These are phyloP conservation scores for Solanum okadae DNA, from an alignment of 257 asterid species.

Conservation along the genomic window DNA sequence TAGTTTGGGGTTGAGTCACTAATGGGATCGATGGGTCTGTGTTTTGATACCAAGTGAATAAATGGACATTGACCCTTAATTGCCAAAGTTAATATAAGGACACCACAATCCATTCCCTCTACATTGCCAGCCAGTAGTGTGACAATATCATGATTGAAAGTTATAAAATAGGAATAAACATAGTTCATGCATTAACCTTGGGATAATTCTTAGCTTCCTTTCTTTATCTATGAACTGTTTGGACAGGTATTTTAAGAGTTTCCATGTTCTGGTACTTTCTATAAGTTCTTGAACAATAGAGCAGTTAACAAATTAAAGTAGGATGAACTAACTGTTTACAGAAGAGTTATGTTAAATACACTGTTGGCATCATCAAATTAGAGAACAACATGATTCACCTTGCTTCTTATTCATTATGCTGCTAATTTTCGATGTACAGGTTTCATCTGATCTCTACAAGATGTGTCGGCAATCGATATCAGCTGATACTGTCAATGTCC, in stretches of 20 bases:
- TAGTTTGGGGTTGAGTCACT: not conserved
- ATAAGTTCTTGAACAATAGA: not conserved
- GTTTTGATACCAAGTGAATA: not conserved
- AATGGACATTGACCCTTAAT: not conserved
- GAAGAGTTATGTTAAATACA: not conserved
- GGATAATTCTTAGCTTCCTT: not conserved
- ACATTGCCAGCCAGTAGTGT: not conserved
- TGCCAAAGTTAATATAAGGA: not conserved
- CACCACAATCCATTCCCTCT: not conserved
- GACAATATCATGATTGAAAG: not conserved
- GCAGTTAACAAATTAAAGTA: not conserved
- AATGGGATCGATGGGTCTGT: not conserved
- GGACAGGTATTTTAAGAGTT: not conserved
- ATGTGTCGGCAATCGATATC: slow-evolving; percentile 47
- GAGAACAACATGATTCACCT: not conserved
- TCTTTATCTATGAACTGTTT: not conserved
- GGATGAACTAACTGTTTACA: not conserved
- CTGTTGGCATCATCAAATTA: not conserved
- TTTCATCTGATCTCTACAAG: slow-evolving; percentile 75
- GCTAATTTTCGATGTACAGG: slow-evolving; percentile 31
- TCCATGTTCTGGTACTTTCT: not conserved
- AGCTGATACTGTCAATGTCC: slow-evolving; percentile 21
- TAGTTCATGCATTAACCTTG: not conserved
- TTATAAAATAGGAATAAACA: not conserved
- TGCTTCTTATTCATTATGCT: not conserved